A percentile compares a stretch with the other conserved stretches of the same genome.
phyloP scores from a whole-genome alignment of 2,329 filamentous ascomycete genomes.

The Penicillium sp. region DNA sequence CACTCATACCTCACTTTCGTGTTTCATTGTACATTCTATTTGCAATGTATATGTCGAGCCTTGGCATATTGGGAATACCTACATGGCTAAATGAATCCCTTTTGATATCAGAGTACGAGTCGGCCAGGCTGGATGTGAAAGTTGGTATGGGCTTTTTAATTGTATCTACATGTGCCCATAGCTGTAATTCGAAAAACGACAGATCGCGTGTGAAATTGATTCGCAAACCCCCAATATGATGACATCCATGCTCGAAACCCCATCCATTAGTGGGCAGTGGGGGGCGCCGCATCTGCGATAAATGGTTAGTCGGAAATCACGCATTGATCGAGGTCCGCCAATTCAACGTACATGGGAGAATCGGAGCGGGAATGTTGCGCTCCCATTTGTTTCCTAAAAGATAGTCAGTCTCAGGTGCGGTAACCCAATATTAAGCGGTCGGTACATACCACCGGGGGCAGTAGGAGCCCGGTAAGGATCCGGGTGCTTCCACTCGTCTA shows the following conservation, averaged over 20 bases:
- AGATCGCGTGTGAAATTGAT: background rate
- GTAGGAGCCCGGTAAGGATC: conserved; percentile 89
- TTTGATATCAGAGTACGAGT: background rate
- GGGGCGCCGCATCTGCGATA: conserved; percentile 27
- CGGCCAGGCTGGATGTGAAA: background rate
- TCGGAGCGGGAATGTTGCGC: conserved; percentile 80
- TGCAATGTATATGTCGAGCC: too few relatives aligned
- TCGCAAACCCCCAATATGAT: background rate
- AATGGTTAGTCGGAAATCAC: conserved; percentile 7
- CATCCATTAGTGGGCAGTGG: conserved; percentile 26
- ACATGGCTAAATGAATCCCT: too few relatives aligned
- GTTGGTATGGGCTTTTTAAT: background rate
- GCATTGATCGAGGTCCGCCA: background rate
- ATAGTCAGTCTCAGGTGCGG: conserved; percentile 20
- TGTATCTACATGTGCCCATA: conserved; percentile 6
- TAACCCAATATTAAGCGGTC: background rate
- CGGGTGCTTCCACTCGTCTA: conserved; percentile 96
- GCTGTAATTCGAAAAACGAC: conserved; percentile 1
- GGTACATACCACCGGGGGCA: conserved; percentile 78
- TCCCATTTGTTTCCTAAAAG: conserved; percentile 87
- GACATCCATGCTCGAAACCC: background rate
- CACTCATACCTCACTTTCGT: conserved; percentile 1
- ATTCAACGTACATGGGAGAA: conserved; percentile 75
- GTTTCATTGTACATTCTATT: background rate
- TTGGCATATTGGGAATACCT: too few relatives aligned